Base-by-base conservation (phyloP, 2,329 filamentous ascomycete species). In the Diaporthe nobilis region DNA sequence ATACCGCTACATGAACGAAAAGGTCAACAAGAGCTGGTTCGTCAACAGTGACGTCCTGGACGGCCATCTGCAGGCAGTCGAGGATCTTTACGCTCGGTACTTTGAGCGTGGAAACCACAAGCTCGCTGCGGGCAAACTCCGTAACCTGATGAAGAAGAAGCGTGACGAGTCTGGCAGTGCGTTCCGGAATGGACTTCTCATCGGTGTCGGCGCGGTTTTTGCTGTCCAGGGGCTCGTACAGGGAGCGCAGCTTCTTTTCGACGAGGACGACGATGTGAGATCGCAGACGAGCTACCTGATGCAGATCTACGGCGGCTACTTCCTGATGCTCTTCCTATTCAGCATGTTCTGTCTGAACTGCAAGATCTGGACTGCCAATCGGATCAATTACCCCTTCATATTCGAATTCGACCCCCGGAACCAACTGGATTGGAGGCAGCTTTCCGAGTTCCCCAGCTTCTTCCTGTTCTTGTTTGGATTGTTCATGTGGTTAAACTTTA, bases 21-120 rank as follows among this genome's bases (percentile, higher is more conserved):
- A 96, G 82, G 95, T 99, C 80, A 96, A 95, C 85, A 93, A 93
- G 78, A 91, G 96, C 1, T 95, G 94, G 89, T 99, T 99, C 81
- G 96, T 98, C 55, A 93, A 94, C 82, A 98, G 95, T 82, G 94
- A 97, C 75, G 89, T 94, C 3, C 86, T 98, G 1, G 96, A 98
- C 78, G 90, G 90, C 12, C 91, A 98, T 78, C 93, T 99, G 75
- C 90, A 91, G 71, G 90, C 91, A 0, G 93, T 96, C 0, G 97
- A 99, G 83, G 96, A 98, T 84, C 88, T 99, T 0, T 99, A 98
- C 81, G 94, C 96, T 0, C 90, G 95, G 73, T 98, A 98, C 84
- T 98, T 99, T 81, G 96, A 98, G 85, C 92, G 92, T 63, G 96
- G 96, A 4, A 98, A 98, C 82, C 95, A 94, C 83, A 99, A 99